Conservation (phyloP, 495 filamentous ascomycete genomes). For the Beverwykella pulmonaria region DNA sequence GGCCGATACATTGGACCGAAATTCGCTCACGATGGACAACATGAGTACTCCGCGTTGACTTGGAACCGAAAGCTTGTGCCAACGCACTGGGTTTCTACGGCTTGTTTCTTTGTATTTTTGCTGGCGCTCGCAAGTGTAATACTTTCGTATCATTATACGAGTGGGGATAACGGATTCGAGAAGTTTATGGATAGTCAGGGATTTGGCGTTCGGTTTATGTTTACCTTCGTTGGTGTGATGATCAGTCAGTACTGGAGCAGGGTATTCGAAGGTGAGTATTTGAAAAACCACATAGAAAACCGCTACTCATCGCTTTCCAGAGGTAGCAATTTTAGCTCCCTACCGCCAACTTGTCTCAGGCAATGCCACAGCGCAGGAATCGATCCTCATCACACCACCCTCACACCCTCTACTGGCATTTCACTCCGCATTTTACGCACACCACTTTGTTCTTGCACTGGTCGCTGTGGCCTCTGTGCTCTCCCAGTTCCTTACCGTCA, state of each 20-base stretch:
- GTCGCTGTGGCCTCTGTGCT: neutral
- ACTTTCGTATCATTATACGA: neutral
- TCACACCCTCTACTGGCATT: neutral
- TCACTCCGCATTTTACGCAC: neutral
- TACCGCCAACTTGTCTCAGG: neutral
- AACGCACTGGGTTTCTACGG: neutral
- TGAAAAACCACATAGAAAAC: too few relatives aligned
- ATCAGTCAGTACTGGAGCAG: constrained; percentile 9
- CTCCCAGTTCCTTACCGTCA: constrained; percentile 2
- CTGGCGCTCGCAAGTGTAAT: neutral
- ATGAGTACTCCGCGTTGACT: neutral
- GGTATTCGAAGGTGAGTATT: constrained; percentile 4
- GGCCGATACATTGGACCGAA: neutral
- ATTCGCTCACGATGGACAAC: neutral
- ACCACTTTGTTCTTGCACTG: neutral
- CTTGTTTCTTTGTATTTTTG: too few relatives aligned
- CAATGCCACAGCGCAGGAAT: constrained; percentile 1
- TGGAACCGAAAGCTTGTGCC: neutral
- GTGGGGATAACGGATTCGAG: constrained; percentile 11
- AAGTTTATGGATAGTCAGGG: constrained; percentile 14
- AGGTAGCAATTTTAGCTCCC: neutral
- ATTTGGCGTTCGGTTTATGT: constrained; percentile 11
- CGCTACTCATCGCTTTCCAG: neutral
- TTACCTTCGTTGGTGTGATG: constrained; percentile 5
- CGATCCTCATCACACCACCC: constrained; percentile 2